A percentile compares a stretch with the other conserved stretches of the same genome.
These are phyloP conservation scores for Saccharomyces hybrid DNA, from an alignment of 1,139 yeast species.

Conservation along the genomic window DNA sequence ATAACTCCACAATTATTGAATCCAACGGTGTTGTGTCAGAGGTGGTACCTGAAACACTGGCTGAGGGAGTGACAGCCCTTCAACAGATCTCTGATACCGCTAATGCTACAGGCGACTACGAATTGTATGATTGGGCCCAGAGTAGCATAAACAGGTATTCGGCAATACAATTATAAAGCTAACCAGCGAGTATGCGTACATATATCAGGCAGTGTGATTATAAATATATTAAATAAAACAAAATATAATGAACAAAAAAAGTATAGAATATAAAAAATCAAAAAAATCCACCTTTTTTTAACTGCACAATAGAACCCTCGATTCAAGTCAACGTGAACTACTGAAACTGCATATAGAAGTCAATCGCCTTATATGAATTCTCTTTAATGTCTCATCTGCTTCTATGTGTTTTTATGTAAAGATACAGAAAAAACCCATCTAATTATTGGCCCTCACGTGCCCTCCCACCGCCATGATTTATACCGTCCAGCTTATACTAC, in stretches of 20 bases:
- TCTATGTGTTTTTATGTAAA: too few species aligned
- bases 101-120: background rate
- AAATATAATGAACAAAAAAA: background rate
- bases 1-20: background rate
- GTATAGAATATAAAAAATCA: background rate
- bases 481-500: background rate
- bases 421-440: too few species aligned
- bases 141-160: background rate
- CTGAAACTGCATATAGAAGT: background rate
- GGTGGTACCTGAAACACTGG: background rate
- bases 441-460: too few species aligned
- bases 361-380: too few species aligned
- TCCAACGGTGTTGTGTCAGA: background rate
- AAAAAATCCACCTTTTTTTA: background rate
- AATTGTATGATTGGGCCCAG: background rate
- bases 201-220: background rate
- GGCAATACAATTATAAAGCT: background rate
- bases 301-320: background rate
- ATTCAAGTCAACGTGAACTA: background rate
- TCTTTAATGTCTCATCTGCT: too few species aligned
- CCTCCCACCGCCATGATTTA: too few species aligned
- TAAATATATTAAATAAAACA: background rate
- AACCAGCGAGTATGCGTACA: background rate
- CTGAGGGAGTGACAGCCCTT: background rate
- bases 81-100: background rate